These are phyloP conservation scores for Funneliformis geosporum DNA, from an alignment of 192 early-diverging fungal species.

Conservation along the genomic window DNA sequence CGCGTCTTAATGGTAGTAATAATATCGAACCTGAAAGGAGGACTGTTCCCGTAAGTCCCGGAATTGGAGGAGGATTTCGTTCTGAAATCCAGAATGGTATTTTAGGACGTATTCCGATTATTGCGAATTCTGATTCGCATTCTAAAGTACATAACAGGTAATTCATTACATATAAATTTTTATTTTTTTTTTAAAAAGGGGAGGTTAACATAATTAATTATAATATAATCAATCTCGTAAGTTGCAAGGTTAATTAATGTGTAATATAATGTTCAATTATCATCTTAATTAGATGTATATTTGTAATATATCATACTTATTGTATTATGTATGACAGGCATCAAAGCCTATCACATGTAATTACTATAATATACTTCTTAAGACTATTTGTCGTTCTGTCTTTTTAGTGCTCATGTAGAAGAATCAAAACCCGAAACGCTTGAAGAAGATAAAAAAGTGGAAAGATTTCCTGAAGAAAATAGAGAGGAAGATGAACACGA, in stretches of 20 bases:
- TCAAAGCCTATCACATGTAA: constrained; percentile 3
- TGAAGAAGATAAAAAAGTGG: not conserved
- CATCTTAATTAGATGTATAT: not conserved
- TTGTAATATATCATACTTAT: not conserved
- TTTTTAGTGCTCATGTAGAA: constrained; percentile 12
- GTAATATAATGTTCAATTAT: too few relatives aligned
- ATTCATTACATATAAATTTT: too few relatives aligned
- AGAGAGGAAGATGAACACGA: not conserved
- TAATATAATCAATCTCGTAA: too few relatives aligned
- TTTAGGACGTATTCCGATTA: constrained; percentile 24
- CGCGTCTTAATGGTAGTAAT: not conserved
- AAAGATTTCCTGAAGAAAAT: not conserved
- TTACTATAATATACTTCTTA: constrained; percentile 15
- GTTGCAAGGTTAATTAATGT: too few relatives aligned
- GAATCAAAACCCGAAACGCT: not conserved
- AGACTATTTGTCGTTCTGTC: constrained; percentile 11
- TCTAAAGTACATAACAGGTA: not conserved
- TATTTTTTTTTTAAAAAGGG: not conserved
- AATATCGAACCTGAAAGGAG: not conserved
- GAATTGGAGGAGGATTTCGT: not conserved
- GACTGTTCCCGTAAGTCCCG: not conserved
- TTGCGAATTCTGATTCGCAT: not conserved
- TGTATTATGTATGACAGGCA: constrained; percentile 2
- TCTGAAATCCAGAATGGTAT: constrained; percentile 30
- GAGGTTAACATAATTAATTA: too few relatives aligned